Conservation (phyloP, 1,284 basidiomycete genomes). For the Wallemia ichthyophaga region DNA sequence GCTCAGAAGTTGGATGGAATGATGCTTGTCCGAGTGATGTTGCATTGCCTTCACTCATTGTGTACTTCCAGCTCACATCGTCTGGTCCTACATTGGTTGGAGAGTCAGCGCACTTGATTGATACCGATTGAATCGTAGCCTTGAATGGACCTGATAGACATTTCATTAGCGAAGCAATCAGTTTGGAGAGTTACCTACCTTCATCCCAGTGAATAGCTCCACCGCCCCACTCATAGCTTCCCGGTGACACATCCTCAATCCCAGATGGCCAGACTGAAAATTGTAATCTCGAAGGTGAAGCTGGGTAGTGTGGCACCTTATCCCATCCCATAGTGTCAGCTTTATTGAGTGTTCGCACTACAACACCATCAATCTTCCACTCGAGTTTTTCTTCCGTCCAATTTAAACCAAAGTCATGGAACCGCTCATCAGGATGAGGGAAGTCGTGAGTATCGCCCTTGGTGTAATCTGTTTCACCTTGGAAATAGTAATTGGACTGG, state of each 20-base stretch:
- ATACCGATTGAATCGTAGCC: not conserved
- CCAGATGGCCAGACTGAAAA: constrained; percentile 54
- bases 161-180: too few species aligned
- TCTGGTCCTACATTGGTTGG: not conserved
- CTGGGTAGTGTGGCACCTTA: constrained; percentile 25
- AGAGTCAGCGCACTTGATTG: not conserved
- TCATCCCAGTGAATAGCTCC: constrained; percentile 40
- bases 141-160: not conserved
- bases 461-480: constrained; percentile 3
- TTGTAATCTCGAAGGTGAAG: constrained; percentile 43
- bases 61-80: not conserved
- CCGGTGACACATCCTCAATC: constrained; percentile 25
- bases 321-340: constrained; percentile 20
- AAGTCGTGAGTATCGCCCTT: constrained; percentile 17
- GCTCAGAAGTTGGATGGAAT: not conserved
- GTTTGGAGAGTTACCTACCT: too few species aligned
- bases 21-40: not conserved
- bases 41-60: not conserved
- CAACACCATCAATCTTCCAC: constrained; percentile 31
- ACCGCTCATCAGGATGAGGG: constrained; percentile 32
- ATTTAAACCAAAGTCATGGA: constrained; percentile 38
- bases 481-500: constrained; percentile 35
- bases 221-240: constrained; percentile 44
- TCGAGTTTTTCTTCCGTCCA: constrained; percentile 21
- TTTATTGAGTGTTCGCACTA: constrained; percentile 33